Conservation (phyloP, 306 rosid species). For the Dalbergia oliveri region DNA sequence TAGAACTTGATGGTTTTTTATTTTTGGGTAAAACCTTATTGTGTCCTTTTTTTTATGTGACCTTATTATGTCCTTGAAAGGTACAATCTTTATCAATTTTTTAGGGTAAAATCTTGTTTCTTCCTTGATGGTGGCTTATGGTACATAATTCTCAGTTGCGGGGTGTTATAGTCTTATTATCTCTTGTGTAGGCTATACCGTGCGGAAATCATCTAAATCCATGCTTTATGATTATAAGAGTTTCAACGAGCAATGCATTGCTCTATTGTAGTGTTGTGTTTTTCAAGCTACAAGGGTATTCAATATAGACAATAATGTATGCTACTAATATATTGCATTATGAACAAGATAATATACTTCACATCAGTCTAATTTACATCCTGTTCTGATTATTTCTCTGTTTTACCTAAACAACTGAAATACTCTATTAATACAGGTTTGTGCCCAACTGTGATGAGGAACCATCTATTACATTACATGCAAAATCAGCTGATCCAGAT, state of each 20-base stretch:
- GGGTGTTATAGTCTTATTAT: slow-evolving; percentile 7
- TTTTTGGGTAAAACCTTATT: too few species aligned
- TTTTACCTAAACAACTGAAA: slow-evolving; percentile 19
- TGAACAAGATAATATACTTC: background rate
- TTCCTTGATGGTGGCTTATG: background rate
- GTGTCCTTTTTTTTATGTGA: too few species aligned
- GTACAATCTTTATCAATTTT: background rate
- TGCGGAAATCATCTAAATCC: background rate
- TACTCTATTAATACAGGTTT: slow-evolving; percentile 1
- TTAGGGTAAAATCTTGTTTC: background rate
- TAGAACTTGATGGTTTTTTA: background rate
- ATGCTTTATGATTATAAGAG: background rate
- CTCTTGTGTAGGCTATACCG: slow-evolving; percentile 16
- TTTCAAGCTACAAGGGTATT: background rate
- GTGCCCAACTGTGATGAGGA: slow-evolving; percentile 5
- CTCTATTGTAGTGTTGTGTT: slow-evolving; percentile 16
- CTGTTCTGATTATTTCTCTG: slow-evolving; percentile 1
- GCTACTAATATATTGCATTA: background rate
- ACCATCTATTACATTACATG: background rate
- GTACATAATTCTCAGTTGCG: slow-evolving; percentile 1
- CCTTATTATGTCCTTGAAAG: background rate
- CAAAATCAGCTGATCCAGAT: slow-evolving; percentile 8
- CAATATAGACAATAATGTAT: background rate
- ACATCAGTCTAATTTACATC: slow-evolving; percentile 1
- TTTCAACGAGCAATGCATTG: background rate